Percentiles rank a stretch among this genome's conserved stretches.
Evolutionary conservation across 768 basidiomycete genomes (phyloP).

Genomic region (Tephrocybe sp.): DNA sequence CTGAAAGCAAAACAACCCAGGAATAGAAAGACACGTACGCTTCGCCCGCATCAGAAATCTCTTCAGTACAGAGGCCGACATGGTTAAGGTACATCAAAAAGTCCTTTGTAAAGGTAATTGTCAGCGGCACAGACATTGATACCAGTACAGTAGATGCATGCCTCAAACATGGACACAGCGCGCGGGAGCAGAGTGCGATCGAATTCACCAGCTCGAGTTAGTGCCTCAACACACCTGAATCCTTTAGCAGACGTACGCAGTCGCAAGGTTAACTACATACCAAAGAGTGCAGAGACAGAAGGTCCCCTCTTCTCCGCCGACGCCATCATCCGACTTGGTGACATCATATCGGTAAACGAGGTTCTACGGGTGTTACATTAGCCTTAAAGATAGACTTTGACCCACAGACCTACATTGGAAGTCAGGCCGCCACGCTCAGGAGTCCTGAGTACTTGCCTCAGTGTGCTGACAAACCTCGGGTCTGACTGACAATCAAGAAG

Average conservation of each 20-base stretch:
- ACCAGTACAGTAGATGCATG: slow-evolving; percentile 26
- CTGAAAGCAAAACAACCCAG: neutral
- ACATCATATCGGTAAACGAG: slow-evolving; percentile 91
- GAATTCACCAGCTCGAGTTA: slow-evolving; percentile 83
- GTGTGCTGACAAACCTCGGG: slow-evolving; percentile 82
- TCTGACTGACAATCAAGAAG: slow-evolving; percentile 65
- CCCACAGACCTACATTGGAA: slow-evolving; percentile 58
- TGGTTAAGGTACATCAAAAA: slow-evolving; percentile 85
- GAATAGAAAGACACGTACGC: slow-evolving; percentile 44
- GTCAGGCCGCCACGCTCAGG: slow-evolving; percentile 91
- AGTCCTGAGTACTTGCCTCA: slow-evolving; percentile 79
- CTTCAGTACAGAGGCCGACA: slow-evolving; percentile 82
- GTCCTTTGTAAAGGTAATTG: slow-evolving; percentile 39
- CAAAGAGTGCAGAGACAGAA: slow-evolving; percentile 89
- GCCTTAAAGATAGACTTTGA: neutral
- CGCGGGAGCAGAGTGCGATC: slow-evolving; percentile 62
- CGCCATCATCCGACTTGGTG: slow-evolving; percentile 82
- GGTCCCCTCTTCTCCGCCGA: slow-evolving; percentile 94
- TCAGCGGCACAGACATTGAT: neutral
- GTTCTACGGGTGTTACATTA: slow-evolving; percentile 39
- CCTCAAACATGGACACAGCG: slow-evolving; percentile 90
- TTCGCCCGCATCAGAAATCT: slow-evolving; percentile 83
- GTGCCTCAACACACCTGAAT: slow-evolving; percentile 78
- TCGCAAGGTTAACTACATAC: slow-evolving; percentile 30
- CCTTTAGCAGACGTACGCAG: neutral